A percentile compares a stretch with the other conserved stretches of the same genome.
These are phyloP conservation scores for Ustilaginoidea virens DNA, from an alignment of 2,329 filamentous ascomycete genomes.

Conservation along the genomic window DNA sequence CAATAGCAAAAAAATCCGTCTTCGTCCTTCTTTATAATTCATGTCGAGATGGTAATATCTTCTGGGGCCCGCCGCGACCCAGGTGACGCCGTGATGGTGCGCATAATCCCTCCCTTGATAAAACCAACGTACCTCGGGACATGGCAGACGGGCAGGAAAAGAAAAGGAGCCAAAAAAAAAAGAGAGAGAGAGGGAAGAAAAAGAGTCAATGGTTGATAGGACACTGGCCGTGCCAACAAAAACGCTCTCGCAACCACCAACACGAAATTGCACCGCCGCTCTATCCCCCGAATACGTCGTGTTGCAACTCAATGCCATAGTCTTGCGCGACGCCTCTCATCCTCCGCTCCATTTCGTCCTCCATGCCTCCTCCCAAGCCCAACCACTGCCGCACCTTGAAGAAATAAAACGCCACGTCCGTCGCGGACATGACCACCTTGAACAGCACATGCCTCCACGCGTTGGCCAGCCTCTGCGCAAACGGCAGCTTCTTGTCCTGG, in stretches of 20 bases:
- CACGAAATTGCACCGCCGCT: neutral
- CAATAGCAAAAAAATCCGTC: too few relatives aligned
- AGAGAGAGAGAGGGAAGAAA: neutral
- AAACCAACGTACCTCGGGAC: neutral
- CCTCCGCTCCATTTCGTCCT: slow-evolving; percentile 78
- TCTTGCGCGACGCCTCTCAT: slow-evolving; percentile 84
- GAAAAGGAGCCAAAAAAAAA: neutral
- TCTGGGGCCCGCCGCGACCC: too few relatives aligned
- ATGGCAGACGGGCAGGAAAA: neutral
- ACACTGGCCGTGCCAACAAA: neutral
- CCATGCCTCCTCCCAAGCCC: slow-evolving; percentile 70
- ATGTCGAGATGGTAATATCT: too few relatives aligned
- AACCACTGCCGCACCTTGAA: slow-evolving; percentile 64
- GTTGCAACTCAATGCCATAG: slow-evolving; percentile 81
- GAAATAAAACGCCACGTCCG: slow-evolving; percentile 73
- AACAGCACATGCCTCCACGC: slow-evolving; percentile 73
- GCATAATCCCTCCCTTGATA: too few relatives aligned
- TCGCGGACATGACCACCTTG: slow-evolving; percentile 55
- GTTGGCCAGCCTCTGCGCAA: slow-evolving; percentile 48
- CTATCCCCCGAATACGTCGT: slow-evolving; percentile 75
- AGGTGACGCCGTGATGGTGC: too few relatives aligned
- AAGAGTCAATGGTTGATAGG: neutral
- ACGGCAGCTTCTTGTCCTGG: slow-evolving; percentile 51
- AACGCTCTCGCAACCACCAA: too few relatives aligned
- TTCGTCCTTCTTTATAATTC: too few relatives aligned